Percentiles rank a stretch among this genome's conserved stretches.
These are phyloP conservation scores for Epichloe bromicola DNA, from an alignment of 2,329 filamentous ascomycete genomes.

Conservation along the genomic window DNA sequence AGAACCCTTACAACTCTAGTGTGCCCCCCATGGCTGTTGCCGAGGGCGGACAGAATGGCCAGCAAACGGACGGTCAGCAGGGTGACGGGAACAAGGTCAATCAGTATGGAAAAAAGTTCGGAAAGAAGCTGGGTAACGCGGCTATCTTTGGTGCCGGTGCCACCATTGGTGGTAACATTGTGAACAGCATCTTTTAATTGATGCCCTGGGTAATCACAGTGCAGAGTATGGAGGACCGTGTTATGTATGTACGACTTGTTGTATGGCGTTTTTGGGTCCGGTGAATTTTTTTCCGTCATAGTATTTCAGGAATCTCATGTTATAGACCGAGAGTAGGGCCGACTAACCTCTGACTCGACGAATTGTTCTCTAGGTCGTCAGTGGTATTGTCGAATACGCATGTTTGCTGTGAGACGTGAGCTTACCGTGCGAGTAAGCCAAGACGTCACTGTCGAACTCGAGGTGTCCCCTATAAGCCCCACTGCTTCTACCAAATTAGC, in stretches of 20 bases:
- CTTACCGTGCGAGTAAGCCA: background rate
- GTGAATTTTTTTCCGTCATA: background rate
- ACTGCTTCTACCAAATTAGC: background rate
- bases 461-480: background rate
- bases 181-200: constrained; percentile 73
- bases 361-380: background rate
- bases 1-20: constrained; percentile 53
- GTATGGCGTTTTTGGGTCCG: background rate
- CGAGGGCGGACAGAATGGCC: constrained; percentile 32
- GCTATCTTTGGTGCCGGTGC: constrained; percentile 91
- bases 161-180: constrained; percentile 77
- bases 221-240: background rate
- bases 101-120: constrained; percentile 86
- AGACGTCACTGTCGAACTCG: background rate
- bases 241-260: background rate
- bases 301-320: background rate
- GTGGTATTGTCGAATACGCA: background rate
- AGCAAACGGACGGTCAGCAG: constrained; percentile 20
- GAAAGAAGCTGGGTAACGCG: constrained; percentile 72
- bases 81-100: constrained; percentile 47
- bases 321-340: background rate
- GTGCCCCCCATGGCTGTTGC: constrained; percentile 70
- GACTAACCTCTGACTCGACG: no score
- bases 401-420: background rate
- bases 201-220: background rate